phyloP scores from a whole-genome alignment of 169 alveolate genomes.

The Haemoproteus tartakovskyi region DNA sequence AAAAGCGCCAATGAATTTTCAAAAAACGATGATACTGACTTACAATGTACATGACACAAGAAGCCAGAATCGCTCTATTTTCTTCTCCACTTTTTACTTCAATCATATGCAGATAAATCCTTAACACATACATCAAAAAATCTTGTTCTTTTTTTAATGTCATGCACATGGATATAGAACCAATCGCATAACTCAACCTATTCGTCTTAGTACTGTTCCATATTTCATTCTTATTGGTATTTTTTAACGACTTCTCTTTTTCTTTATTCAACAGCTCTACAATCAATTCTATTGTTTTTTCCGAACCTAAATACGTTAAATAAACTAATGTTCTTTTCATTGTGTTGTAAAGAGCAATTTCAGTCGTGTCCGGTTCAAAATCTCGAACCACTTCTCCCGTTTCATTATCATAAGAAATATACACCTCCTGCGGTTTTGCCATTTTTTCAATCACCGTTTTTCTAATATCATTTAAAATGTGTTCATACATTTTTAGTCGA shows the following conservation, averaged over 20 bases:
- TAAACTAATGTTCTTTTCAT: conserved; percentile 94
- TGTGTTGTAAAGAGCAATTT: conserved; percentile 91
- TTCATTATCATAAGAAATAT: conserved; percentile 87
- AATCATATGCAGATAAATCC: conserved; percentile 91
- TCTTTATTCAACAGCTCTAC: conserved; percentile 87
- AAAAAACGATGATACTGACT: conserved; percentile 98
- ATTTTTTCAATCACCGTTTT: conserved; percentile 82
- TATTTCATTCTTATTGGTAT: conserved; percentile 66
- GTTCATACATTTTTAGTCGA: conserved; percentile 38
- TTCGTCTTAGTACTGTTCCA: conserved; percentile 85
- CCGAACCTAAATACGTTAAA: conserved; percentile 93
- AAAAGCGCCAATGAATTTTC: conserved; percentile 94
- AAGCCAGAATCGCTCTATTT: conserved; percentile 95
- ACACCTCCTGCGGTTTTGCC: conserved; percentile 97
- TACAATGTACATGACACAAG: conserved; percentile 98
- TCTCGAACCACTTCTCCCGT: conserved; percentile 89
- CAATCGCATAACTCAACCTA: conserved; percentile 94
- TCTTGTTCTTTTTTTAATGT: conserved; percentile 90
- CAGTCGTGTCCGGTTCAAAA: conserved; percentile 91
- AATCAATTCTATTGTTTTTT: conserved; percentile 91
- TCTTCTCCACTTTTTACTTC: conserved; percentile 97
- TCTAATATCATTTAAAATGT: conserved; percentile 61
- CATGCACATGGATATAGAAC: conserved; percentile 97
- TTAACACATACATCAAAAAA: conserved; percentile 92
- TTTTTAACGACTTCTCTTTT: conserved; percentile 70